Conservation (phyloP, 78 protist species). For the Capsaspora owczarzaki region DNA sequence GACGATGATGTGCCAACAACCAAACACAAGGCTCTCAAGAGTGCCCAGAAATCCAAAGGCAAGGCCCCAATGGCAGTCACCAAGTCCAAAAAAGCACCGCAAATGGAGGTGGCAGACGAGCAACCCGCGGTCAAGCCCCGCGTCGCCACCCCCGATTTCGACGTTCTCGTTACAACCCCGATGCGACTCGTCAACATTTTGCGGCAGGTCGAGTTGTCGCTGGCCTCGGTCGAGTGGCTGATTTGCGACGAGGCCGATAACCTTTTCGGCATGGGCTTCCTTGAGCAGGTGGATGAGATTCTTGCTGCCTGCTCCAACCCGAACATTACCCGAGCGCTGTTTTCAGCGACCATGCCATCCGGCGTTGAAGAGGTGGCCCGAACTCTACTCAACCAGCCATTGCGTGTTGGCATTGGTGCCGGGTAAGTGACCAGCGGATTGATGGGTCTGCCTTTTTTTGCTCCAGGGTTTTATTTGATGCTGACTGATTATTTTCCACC, state of each 20-base stretch:
- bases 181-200: slow-evolving; percentile 47
- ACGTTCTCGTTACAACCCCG: slow-evolving; percentile 73
- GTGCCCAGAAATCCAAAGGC: too few relatives aligned
- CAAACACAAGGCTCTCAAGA: too few relatives aligned
- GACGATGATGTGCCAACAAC: too few relatives aligned
- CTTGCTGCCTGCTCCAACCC: slow-evolving; percentile 13
- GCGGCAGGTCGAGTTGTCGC: neutral
- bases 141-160: too few relatives aligned
- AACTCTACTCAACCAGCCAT: slow-evolving; percentile 55
- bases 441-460: neutral
- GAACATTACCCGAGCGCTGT: slow-evolving; percentile 17
- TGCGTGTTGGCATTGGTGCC: slow-evolving; percentile 58
- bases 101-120: too few relatives aligned
- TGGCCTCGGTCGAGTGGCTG: slow-evolving; percentile 46
- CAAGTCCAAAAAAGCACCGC: too few relatives aligned
- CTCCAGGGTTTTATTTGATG: neutral
- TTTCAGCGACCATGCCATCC: slow-evolving; percentile 65
- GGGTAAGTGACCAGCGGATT: neutral
- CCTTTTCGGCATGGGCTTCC: slow-evolving; percentile 62
- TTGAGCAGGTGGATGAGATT: slow-evolving; percentile 55
- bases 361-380: slow-evolving; percentile 65
- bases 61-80: too few relatives aligned
- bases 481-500: neutral
- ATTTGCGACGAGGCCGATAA: slow-evolving; percentile 85
- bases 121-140: too few relatives aligned